These are phyloP conservation scores for Epichloe sp. DNA, from an alignment of 2,329 filamentous ascomycete species.

Conservation along the genomic window DNA sequence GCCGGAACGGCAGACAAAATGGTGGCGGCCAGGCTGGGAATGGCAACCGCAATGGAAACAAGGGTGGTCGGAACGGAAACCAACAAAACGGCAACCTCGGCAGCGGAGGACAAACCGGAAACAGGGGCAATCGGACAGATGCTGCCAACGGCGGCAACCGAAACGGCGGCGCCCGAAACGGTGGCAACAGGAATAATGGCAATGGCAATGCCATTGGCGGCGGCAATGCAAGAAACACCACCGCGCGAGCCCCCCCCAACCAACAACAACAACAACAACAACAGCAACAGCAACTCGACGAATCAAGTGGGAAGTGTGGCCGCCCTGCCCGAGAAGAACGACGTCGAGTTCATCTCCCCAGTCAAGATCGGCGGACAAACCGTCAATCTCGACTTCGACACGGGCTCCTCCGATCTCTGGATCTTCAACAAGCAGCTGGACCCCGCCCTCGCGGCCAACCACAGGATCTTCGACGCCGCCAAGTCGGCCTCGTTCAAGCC, in stretches of 20 bases:
- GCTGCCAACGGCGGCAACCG: not conserved
- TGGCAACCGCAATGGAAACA: not conserved
- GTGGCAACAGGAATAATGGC: not conserved
- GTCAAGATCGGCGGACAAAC: constrained; percentile 12
- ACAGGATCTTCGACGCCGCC: constrained; percentile 25
- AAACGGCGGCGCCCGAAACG: not conserved
- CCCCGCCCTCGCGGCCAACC: constrained; percentile 21
- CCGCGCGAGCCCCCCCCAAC: too few relatives aligned
- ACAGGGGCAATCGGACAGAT: not conserved
- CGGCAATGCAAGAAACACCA: not conserved
- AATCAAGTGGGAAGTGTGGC: not conserved
- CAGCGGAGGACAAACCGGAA: not conserved
- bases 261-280: too few relatives aligned
- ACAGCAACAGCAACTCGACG: not conserved
- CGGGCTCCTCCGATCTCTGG: constrained; percentile 16
- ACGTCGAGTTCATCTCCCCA: constrained; percentile 8
- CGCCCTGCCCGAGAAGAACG: constrained; percentile 4
- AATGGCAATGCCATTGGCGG: not conserved
- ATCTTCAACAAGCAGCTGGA: constrained; percentile 31
- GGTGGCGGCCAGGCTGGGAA: not conserved
- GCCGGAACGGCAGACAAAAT: too few relatives aligned
- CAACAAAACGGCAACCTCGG: constrained; percentile 30
- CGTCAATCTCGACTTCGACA: constrained; percentile 12
- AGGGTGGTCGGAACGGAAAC: not conserved
- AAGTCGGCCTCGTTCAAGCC: constrained; percentile 25